Evolutionary conservation across 2,329 filamentous ascomycete genomes (phyloP), one percentile per base, ranked within the genome.

Genomic region (Mariannaea elegans): DNA sequence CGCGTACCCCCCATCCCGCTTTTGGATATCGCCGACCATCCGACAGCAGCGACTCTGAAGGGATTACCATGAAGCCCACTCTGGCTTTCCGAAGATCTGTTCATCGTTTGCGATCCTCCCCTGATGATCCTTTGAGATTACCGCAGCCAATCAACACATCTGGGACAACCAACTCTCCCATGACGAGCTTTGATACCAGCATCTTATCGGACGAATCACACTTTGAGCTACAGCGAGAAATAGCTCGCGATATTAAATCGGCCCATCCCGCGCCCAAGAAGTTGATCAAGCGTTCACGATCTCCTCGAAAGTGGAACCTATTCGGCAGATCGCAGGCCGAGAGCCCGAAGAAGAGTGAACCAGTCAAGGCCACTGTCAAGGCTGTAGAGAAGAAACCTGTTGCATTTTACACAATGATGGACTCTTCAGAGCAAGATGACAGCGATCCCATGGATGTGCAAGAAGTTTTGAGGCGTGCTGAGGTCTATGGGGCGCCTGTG

Each of bases 251-350:
- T 4, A 70, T 72, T 7, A 65, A 59, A 34, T 23, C 42, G 58
- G 71, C 71, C 2, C 72, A 62, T 19, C 64, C 70, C 18, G 71
- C 69, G 1, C 76, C 83, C 0, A 87, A 82, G 72, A 89, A 88
- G 71, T 72, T 86, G 19, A 78, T 80, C 19, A 88, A 87, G 71
- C 79, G 80, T 52, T 71, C 81, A 1, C 82, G 79, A 41, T 86
- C 84, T 23, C 85, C 86, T 21, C 81, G 83, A 7, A 87, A 84
- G 65, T 90, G 87, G 87, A 89, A 88, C 63, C 71, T 89, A 12
- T 89, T 90, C 65, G 81, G 86, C 47, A 80, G 85, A 45, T 83
- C 83, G 0, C 82, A 85, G 27, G 80, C 73, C 39, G 68, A 79
- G 3, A 70, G 72, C 50, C 68, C 65, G 3, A 81, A 80, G 57